phyloP scores from a whole-genome alignment of 2,329 filamentous ascomycete species.

The Stagonosporopsis cucurbitacearum region DNA sequence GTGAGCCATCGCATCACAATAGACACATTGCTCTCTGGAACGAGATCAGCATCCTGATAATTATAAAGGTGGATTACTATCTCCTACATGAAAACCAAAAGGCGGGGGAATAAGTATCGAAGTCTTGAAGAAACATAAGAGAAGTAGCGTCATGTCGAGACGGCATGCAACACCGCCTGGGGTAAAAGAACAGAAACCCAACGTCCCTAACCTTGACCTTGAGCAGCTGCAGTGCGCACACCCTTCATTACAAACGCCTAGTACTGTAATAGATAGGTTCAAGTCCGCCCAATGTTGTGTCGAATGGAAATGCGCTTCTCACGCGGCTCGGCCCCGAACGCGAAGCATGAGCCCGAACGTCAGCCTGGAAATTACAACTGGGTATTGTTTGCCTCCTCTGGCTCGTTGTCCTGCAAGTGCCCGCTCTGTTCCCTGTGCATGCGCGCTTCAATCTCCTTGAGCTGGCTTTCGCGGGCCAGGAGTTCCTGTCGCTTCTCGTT shows the following conservation, averaged over 20 bases:
- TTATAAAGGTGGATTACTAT: constrained; percentile 51
- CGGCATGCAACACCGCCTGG: constrained; percentile 34
- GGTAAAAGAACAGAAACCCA: constrained; percentile 40
- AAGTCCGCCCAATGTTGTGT: constrained; percentile 29
- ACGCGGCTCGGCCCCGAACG: constrained; percentile 22
- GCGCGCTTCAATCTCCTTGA: constrained; percentile 97
- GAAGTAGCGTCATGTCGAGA: constrained; percentile 46
- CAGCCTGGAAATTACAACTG: constrained; percentile 11
- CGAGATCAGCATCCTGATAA: constrained; percentile 35
- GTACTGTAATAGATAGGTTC: constrained; percentile 38
- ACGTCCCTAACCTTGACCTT: constrained; percentile 31
- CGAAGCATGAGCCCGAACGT: constrained; percentile 11
- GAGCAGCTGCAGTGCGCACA: constrained; percentile 36
- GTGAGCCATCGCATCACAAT: neutral
- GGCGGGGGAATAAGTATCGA: constrained; percentile 51
- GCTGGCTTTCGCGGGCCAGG: constrained; percentile 94
- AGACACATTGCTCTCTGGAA: neutral
- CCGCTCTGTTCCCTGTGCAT: constrained; percentile 84
- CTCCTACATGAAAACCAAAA: constrained; percentile 49
- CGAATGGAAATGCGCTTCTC: constrained; percentile 39
- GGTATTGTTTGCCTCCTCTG: constrained; percentile 35
- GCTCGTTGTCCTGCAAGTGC: constrained; percentile 42
- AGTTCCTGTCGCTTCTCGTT: constrained; percentile 99
- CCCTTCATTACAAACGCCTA: constrained; percentile 44
- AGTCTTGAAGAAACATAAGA: constrained; percentile 51